phyloP scores from a whole-genome alignment of 2,329 filamentous ascomycete genomes.

The Colletotrichum coccodes region DNA sequence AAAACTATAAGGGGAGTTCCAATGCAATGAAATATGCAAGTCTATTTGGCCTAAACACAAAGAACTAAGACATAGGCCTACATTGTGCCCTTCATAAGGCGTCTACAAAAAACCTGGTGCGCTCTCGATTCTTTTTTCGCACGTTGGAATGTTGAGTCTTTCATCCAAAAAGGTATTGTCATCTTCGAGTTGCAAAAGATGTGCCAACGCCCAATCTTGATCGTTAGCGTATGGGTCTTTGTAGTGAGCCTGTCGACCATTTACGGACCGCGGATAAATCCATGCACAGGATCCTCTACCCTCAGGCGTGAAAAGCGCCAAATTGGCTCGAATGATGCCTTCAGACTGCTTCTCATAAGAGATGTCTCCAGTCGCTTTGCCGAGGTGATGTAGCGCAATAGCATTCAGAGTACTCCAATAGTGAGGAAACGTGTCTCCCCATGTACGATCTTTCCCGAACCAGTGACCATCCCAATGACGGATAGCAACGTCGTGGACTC shows the following conservation, averaged over 20 bases:
- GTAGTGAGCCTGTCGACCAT: slow-evolving; percentile 21
- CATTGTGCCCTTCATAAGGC: too few relatives aligned
- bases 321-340: slow-evolving; percentile 14
- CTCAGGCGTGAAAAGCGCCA: slow-evolving; percentile 23
- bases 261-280: slow-evolving; percentile 30
- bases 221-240: slow-evolving; percentile 30
- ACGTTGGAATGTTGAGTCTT: too few relatives aligned
- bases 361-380: slow-evolving; percentile 5
- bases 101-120: too few relatives aligned
- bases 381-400: slow-evolving; percentile 23
- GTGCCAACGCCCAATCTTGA: slow-evolving; percentile 28
- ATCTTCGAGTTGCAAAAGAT: slow-evolving; percentile 25
- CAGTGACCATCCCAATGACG: slow-evolving; percentile 32
- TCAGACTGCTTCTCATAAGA: background rate
- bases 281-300: slow-evolving; percentile 27
- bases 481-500: slow-evolving; percentile 28
- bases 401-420: slow-evolving; percentile 32
- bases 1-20: too few relatives aligned
- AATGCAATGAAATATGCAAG: too few relatives aligned
- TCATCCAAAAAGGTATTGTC: background rate
- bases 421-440: slow-evolving; percentile 31
- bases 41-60: too few relatives aligned
- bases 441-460: slow-evolving; percentile 32
- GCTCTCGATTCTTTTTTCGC: background rate
- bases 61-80: too few relatives aligned